phyloP scores from a whole-genome alignment of 2,329 filamentous ascomycete species.

The Xylariaceae sp. region DNA sequence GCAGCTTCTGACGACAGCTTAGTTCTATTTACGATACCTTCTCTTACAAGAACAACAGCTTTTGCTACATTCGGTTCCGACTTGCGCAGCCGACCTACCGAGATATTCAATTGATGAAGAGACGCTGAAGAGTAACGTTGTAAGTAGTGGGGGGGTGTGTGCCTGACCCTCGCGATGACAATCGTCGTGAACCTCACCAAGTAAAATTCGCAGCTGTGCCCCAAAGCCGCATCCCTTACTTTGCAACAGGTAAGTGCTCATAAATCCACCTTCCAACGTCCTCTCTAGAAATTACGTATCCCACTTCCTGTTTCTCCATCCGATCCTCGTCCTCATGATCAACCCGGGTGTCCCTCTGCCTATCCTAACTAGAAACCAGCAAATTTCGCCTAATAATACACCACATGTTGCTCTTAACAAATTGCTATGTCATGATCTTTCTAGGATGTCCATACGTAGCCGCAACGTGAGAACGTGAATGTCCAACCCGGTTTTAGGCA shows the following conservation, averaged over 20 bases:
- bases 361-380: slow-evolving; percentile 29
- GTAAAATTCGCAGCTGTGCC: not conserved
- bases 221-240: no score
- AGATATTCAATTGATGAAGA: no score
- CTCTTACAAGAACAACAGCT: no score
- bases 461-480: slow-evolving; percentile 40
- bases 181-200: no score
- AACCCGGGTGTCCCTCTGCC: slow-evolving; percentile 29
- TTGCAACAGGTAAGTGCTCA: not conserved
- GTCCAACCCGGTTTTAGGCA: slow-evolving; percentile 36
- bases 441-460: slow-evolving; percentile 43
- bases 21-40: no score
- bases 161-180: no score
- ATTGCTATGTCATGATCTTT: slow-evolving; percentile 39
- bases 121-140: no score
- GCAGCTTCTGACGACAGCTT: no score
- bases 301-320: not conserved
- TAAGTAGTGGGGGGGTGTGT: no score
- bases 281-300: not conserved
- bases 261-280: not conserved
- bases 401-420: slow-evolving; percentile 28
- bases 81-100: no score
- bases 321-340: slow-evolving; percentile 33
- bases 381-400: slow-evolving; percentile 38
- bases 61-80: no score